Evolutionary conservation across 805 yeast genomes (phyloP).

Genomic region (Yarrowia osloensis): DNA sequence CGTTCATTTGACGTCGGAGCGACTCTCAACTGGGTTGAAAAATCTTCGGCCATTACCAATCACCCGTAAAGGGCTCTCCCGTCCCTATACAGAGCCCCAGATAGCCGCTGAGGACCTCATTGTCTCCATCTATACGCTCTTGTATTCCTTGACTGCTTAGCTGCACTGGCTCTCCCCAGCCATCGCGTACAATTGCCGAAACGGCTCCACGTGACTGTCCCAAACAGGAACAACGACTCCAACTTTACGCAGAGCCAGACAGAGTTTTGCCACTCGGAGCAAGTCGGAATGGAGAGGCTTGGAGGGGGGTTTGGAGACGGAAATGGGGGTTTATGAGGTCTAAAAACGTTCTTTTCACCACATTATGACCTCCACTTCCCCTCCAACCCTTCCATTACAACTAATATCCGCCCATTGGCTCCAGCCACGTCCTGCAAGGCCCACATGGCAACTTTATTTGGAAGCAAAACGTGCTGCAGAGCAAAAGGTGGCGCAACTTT

Average conservation of each 20-base stretch:
- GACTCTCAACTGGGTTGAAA: too few species aligned
- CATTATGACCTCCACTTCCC: too few species aligned
- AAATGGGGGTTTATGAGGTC: neutral
- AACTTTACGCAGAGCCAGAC: neutral
- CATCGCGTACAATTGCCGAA: neutral
- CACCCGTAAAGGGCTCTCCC: too few species aligned
- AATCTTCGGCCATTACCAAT: neutral
- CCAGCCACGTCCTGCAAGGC: neutral
- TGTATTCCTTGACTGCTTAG: too few species aligned
- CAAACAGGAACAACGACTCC: slow-evolving; percentile 13
- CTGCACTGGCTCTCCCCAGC: too few species aligned
- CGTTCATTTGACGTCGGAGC: too few species aligned
- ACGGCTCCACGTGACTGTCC: slow-evolving; percentile 21
- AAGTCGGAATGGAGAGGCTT: neutral
- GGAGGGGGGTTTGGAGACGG: neutral
- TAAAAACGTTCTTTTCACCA: too few species aligned
- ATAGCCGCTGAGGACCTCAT: neutral
- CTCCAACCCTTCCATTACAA: too few species aligned
- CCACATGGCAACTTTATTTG: slow-evolving; percentile 22
- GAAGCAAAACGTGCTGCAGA: neutral
- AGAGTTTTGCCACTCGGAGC: slow-evolving; percentile 29
- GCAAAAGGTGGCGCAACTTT: slow-evolving; percentile 25
- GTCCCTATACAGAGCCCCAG: too few species aligned
- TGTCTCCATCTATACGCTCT: neutral
- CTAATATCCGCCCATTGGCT: neutral